phyloP scores from a whole-genome alignment of 495 filamentous ascomycete species.

The Penicillium canescens region DNA sequence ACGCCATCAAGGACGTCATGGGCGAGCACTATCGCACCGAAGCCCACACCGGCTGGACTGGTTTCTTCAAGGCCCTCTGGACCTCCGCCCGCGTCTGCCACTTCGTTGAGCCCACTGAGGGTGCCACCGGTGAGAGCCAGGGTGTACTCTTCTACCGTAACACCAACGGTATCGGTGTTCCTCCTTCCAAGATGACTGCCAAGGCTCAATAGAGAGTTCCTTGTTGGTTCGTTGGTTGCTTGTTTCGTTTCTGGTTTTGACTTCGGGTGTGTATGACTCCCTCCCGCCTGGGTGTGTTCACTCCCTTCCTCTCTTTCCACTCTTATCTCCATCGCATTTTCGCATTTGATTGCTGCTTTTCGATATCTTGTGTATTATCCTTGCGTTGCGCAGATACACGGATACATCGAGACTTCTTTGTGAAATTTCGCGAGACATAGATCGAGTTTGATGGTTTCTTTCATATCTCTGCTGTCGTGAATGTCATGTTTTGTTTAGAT shows the following conservation, averaged over 20 bases:
- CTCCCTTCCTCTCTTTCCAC: not conserved
- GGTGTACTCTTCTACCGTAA: slow-evolving; percentile 60
- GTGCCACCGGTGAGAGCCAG: slow-evolving; percentile 54
- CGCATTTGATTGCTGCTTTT: not conserved
- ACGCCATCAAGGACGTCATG: slow-evolving; percentile 59
- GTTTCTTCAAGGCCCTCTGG: slow-evolving; percentile 58
- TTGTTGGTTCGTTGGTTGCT: slow-evolving; percentile 16
- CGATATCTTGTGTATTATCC: not conserved
- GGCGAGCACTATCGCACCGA: slow-evolving; percentile 57
- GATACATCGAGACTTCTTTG: not conserved
- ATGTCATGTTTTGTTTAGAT: too few species aligned
- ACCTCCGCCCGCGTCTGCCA: slow-evolving; percentile 53
- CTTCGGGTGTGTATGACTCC: slow-evolving; percentile 1
- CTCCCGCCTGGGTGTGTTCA: not conserved
- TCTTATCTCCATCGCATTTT: not conserved
- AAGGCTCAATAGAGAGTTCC: slow-evolving; percentile 21
- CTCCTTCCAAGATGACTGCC: slow-evolving; percentile 53
- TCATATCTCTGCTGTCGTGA: not conserved
- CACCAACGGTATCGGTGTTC: slow-evolving; percentile 70
- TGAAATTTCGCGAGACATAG: not conserved
- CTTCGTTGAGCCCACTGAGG: slow-evolving; percentile 65
- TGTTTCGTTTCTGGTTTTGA: slow-evolving; percentile 4
- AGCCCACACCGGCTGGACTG: slow-evolving; percentile 49
- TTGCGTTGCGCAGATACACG: not conserved
- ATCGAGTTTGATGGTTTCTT: not conserved